Evolutionary conservation across 805 yeast genomes (phyloP).

Genomic region (Ogataea salicorniae): DNA sequence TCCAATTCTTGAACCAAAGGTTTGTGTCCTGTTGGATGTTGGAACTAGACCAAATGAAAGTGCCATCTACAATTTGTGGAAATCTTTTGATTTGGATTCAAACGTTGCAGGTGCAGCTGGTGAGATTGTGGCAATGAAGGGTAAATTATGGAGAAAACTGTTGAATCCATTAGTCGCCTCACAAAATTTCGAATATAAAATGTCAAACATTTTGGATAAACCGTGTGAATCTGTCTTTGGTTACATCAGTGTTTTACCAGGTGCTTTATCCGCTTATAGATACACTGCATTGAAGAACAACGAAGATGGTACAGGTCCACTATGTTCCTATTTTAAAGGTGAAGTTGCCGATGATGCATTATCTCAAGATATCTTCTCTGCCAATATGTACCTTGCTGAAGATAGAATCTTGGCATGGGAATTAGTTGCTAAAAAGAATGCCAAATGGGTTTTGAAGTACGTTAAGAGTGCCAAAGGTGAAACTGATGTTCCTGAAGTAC

Average conservation of each 20-base stretch:
- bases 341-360: slow-evolving; percentile 42
- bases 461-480: slow-evolving; percentile 93
- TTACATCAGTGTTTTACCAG: slow-evolving; percentile 89
- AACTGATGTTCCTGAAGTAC: slow-evolving; percentile 93
- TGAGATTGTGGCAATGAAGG: slow-evolving; percentile 93
- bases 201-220: slow-evolving; percentile 93
- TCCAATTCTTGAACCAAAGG: slow-evolving; percentile 88
- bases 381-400: slow-evolving; percentile 96
- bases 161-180: slow-evolving; percentile 92
- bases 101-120: slow-evolving; percentile 99
- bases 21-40: slow-evolving; percentile 86
- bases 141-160: slow-evolving; percentile 75
- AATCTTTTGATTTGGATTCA: slow-evolving; percentile 92
- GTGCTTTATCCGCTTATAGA: slow-evolving; percentile 92
- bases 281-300: slow-evolving; percentile 81
- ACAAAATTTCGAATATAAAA: slow-evolving; percentile 93
- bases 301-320: slow-evolving; percentile 89
- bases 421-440: slow-evolving; percentile 76
- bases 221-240: slow-evolving; percentile 93
- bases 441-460: slow-evolving; percentile 85
- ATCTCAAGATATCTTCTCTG: slow-evolving; percentile 73
- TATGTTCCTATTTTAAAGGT: slow-evolving; percentile 84
- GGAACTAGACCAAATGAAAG: slow-evolving; percentile 92
- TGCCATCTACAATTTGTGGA: slow-evolving; percentile 93
- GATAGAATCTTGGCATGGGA: slow-evolving; percentile 97